Conservation (phyloP, 116 monocot genomes). For the Iris pallida region DNA sequence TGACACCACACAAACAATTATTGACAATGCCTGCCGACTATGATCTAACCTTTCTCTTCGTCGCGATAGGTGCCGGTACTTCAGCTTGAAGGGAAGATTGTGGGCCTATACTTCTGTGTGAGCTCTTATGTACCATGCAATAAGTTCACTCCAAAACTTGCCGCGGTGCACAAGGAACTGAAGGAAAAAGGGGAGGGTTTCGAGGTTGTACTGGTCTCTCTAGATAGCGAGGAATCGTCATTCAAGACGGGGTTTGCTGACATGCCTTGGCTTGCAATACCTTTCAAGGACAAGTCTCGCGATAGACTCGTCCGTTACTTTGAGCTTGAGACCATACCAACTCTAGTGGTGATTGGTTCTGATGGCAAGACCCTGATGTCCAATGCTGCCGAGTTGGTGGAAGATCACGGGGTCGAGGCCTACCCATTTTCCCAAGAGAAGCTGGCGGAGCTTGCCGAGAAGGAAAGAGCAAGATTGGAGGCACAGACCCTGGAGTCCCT, state of each 20-base stretch:
- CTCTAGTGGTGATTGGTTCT: slow-evolving; percentile 13
- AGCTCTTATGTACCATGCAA: background rate
- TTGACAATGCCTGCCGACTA: background rate
- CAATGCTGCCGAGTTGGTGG: slow-evolving; percentile 23
- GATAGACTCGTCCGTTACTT: slow-evolving; percentile 13
- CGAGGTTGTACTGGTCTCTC: slow-evolving; percentile 11
- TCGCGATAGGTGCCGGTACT: slow-evolving; percentile 9
- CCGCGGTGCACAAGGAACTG: slow-evolving; percentile 14
- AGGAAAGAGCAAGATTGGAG: slow-evolving; percentile 21
- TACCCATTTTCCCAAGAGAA: slow-evolving; percentile 26
- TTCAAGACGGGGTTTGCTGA: slow-evolving; percentile 7
- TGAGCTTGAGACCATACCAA: background rate
- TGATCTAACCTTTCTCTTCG: background rate
- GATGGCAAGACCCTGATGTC: slow-evolving; percentile 20
- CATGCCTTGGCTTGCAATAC: slow-evolving; percentile 20
- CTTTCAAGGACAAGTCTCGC: slow-evolving; percentile 6
- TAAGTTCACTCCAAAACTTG: slow-evolving; percentile 13
- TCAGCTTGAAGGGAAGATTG: slow-evolving; percentile 22
- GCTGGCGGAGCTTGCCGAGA: slow-evolving; percentile 24
- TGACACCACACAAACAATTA: too few species aligned
- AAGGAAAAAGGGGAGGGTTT: slow-evolving; percentile 16
- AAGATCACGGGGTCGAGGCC: slow-evolving; percentile 26
- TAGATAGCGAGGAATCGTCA: slow-evolving; percentile 8
- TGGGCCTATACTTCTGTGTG: slow-evolving; percentile 9
- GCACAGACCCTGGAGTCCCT: slow-evolving; percentile 31